Base-by-base conservation (phyloP, 306 rosid genomes). In the Luffa acutangula region DNA sequence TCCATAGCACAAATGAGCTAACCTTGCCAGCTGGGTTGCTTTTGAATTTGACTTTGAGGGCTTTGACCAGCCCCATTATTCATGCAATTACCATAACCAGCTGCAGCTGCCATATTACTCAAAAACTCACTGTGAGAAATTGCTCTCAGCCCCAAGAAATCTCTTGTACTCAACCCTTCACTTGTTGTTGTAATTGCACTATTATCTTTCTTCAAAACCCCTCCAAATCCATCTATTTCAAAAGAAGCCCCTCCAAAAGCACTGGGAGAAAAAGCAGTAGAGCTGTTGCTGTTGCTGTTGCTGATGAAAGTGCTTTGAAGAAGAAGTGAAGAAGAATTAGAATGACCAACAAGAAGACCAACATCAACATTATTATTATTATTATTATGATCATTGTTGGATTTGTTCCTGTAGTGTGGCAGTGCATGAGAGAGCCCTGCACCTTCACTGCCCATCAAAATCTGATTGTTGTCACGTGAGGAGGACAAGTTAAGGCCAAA, bases 121-220 rank as follows among this genome's bases (percentile, higher is more conserved):
- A 95, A 88, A 81, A 93, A 87, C 36, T 90, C 97, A 83, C 80
- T 83, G 48, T 91, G 97, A 57, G 97, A 88, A 9, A 91, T 76
- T 5, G 98, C 87, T 83, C 88, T 87, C 2, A 96, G 92, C 8
- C 98, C 96, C 88, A 96, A 90, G 86, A 96, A 96, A 79, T 96
- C 99, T 76, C 94, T 89, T 0, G 99, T 67, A 41, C 74, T 67
- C 3, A 41, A 9, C 14, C 72, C 71, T 11, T 62, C 69, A 12
- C 43, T 62, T 62, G 69, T 2, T 62, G 69, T 2, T 48, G 57
- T 5, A 18, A 15, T 53, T 2, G 17, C 57, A 53, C 3, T 45
- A 5, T 31, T 48, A 64, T 64, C 36, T 64, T 78, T 65, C 54
- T 60, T 59, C 49, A 85, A 71, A 42, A 83, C 48, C 42, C 84